phyloP scores from a whole-genome alignment of 2,329 filamentous ascomycete species.

The Bipolaris cookei region DNA sequence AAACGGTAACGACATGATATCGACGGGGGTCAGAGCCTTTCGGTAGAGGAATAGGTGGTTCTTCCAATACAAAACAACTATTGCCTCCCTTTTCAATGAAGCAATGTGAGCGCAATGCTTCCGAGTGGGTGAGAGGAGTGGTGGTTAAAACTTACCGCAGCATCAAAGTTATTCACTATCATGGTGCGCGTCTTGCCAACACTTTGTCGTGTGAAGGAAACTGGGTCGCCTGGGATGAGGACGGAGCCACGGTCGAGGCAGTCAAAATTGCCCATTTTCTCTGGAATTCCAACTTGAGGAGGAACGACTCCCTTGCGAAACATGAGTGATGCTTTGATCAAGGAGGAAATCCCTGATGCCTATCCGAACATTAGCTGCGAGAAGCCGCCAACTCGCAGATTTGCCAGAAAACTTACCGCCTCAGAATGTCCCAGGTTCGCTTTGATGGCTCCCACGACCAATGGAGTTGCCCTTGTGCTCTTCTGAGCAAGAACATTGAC shows the following conservation, averaged over 20 bases:
- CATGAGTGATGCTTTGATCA: neutral
- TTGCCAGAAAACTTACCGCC: neutral
- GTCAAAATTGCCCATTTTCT: neutral
- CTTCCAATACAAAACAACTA: no score
- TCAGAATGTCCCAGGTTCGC: constrained; percentile 38
- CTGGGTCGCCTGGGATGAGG: neutral
- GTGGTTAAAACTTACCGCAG: neutral
- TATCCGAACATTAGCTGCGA: neutral
- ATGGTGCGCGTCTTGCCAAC: neutral
- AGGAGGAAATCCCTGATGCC: neutral
- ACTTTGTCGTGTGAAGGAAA: no score
- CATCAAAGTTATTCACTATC: constrained; percentile 1
- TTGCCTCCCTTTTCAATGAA: no score
- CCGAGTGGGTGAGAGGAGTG: no score
- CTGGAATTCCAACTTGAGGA: neutral
- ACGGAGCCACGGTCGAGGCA: neutral
- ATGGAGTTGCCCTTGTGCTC: neutral
- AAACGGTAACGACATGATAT: no score
- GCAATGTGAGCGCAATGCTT: no score
- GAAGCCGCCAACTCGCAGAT: neutral
- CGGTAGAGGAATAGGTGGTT: no score
- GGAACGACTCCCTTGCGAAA: neutral
- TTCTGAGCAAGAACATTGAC: neutral
- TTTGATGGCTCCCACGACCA: neutral
- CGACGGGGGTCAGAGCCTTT: no score